These are phyloP conservation scores for Stentor roeselii DNA, from an alignment of 73 alveolate genomes.

Conservation along the genomic window DNA sequence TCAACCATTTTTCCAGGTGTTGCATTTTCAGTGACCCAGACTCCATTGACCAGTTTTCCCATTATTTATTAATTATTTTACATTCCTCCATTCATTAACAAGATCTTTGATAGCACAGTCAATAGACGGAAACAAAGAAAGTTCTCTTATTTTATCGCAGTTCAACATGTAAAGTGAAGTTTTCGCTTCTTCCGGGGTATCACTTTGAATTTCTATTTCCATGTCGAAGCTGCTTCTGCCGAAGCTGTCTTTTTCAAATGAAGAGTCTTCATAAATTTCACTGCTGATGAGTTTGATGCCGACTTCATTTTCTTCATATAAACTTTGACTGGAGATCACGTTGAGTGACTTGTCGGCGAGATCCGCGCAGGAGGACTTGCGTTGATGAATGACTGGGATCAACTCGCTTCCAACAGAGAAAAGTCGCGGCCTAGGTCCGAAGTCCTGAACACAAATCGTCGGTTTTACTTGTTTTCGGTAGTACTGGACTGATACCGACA, in stretches of 20 bases:
- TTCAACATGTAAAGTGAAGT: background rate
- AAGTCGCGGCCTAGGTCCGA: background rate
- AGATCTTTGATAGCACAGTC: no score
- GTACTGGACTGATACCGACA: background rate
- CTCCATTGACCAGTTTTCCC: background rate
- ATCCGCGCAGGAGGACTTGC: background rate
- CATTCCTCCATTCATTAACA: no score
- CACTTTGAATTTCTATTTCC: background rate
- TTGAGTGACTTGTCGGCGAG: background rate
- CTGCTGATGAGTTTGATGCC: slow-evolving; percentile 15
- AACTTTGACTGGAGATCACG: background rate
- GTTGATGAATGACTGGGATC: background rate
- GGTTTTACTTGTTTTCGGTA: background rate
- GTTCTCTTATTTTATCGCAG: background rate
- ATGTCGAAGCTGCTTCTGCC: slow-evolving; percentile 5
- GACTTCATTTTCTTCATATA: slow-evolving; percentile 18
- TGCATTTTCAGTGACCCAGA: background rate
- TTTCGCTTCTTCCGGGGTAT: slow-evolving; percentile 2
- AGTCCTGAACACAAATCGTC: background rate
- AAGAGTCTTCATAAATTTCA: background rate
- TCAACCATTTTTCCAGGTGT: background rate
- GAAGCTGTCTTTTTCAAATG: background rate
- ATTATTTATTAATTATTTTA: no score
- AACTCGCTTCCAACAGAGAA: background rate
- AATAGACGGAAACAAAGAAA: background rate